These are phyloP conservation scores for Talaromyces sp. DNA, from an alignment of 2,329 filamentous ascomycete species.

Conservation along the genomic window DNA sequence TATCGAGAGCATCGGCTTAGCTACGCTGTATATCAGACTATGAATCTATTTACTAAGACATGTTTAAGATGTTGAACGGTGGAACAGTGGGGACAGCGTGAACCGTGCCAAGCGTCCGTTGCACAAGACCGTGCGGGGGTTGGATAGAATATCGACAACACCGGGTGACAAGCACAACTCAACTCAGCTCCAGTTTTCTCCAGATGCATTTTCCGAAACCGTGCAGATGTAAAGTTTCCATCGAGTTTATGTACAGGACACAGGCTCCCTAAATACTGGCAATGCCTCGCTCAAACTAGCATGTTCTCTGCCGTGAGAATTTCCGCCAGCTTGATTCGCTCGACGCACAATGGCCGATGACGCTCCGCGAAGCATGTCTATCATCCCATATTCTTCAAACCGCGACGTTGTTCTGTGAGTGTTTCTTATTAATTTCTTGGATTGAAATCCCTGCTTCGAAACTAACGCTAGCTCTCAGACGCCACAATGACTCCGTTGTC, in stretches of 20 bases:
- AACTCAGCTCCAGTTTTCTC: neutral
- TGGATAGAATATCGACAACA: neutral
- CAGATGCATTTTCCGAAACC: neutral
- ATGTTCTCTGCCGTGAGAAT: constrained; percentile 9
- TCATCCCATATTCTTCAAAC: constrained; percentile 40
- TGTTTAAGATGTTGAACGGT: neutral
- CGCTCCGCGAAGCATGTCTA: constrained; percentile 32
- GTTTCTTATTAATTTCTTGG: neutral
- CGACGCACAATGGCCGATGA: constrained; percentile 29
- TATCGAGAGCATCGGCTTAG: neutral
- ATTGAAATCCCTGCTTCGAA: neutral
- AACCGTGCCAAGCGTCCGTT: neutral
- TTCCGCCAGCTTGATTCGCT: neutral
- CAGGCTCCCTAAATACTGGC: neutral
- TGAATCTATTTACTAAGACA: neutral
- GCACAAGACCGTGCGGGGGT: neutral
- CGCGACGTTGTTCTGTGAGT: constrained; percentile 44
- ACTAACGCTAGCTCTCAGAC: constrained; percentile 49
- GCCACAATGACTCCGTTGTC: constrained; percentile 87
- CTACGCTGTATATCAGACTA: neutral
- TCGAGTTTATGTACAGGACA: neutral
- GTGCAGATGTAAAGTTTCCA: neutral
- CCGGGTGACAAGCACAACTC: neutral
- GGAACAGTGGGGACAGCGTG: neutral
- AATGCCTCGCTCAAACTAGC: neutral